Percentiles rank a stretch among this genome's conserved stretches.
phyloP scores from a whole-genome alignment of 208 protist genomes.

The Strigomonas culicis region DNA sequence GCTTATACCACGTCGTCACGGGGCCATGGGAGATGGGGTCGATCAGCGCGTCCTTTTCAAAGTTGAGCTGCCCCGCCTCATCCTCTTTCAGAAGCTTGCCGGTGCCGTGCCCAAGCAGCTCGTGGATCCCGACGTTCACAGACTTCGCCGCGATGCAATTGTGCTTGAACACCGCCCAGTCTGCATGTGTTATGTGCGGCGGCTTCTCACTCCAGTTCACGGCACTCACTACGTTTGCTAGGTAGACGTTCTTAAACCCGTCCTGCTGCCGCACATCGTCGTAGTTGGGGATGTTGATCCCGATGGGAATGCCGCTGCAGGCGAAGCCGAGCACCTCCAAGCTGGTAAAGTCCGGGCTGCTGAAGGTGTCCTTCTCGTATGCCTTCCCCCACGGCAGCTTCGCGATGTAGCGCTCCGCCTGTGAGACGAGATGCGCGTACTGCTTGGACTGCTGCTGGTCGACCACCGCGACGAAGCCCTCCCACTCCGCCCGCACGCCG shows the following conservation, averaged over 20 bases:
- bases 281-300: conserved; percentile 93
- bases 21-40: conserved; percentile 72
- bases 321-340: conserved; percentile 91
- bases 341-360: conserved; percentile 89
- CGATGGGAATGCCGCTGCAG: conserved; percentile 79
- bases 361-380: conserved; percentile 90
- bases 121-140: conserved; percentile 93
- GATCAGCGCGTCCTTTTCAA: conserved; percentile 43
- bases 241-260: conserved; percentile 94
- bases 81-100: conserved; percentile 78
- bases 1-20: conserved; percentile 80
- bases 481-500: conserved; percentile 89
- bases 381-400: conserved; percentile 78
- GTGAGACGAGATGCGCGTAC: conserved; percentile 60
- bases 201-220: conserved; percentile 64
- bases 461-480: conserved; percentile 92
- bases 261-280: conserved; percentile 83
- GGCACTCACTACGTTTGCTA: conserved; percentile 84
- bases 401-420: conserved; percentile 67
- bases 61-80: conserved; percentile 74
- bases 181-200: conserved; percentile 63
- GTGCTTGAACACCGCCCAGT: conserved; percentile 80
- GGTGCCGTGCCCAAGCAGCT: conserved; percentile 92
- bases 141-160: conserved; percentile 58
- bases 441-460: conserved; percentile 84